Base-by-base conservation (phyloP, 225 moss, liverwort and hornwort genomes). In the Climacium dendroides region DNA sequence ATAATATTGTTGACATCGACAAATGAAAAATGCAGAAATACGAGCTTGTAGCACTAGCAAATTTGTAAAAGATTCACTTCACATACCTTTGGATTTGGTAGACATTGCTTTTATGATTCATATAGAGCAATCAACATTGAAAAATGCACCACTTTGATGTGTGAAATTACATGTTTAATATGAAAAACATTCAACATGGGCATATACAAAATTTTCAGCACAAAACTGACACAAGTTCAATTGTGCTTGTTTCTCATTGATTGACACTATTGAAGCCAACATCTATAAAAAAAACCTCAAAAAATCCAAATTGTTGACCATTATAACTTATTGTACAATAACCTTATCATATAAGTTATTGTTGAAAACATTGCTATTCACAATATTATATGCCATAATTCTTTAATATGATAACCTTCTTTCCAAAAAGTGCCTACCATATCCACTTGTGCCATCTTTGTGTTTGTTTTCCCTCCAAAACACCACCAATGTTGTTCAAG, bases 161-260 rank as follows among this genome's bases (percentile, higher is more conserved):
- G 10, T 34, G 1, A 64, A 64, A 64, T 18, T 34, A 64, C 10
- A 64, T 35, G 10, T 19, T 64, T 64, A 64, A 35, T 64, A 64
- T 0, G 3, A 5, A 0, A 35, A 64, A 10, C 35, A 35, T 5
- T 64, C 1, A 3, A 35, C 10, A 34, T 18, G 0, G 10, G 3
- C 0, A 0, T 64, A 9, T 64, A 32, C 3, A 34, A 5, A 34
- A 64, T 64, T 10, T 5, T 64, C 10, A 3, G 5, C 0, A 0
- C 64, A 64, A 64, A 63, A 5, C 34, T 34, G 9, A 18, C 2
- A 64, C 9, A 64, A 64, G 5, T 64, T 34, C 5, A 34, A 2
- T 18, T 18, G 3, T 34, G 0, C 0, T 34, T 34, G 18, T 64
- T 63, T 63, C 0, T 63, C 9, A 63, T 0, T 32, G 0, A 32